These are phyloP conservation scores for Phytophthora multivora DNA, from an alignment of 352 stramenopile genomes.

Conservation along the genomic window DNA sequence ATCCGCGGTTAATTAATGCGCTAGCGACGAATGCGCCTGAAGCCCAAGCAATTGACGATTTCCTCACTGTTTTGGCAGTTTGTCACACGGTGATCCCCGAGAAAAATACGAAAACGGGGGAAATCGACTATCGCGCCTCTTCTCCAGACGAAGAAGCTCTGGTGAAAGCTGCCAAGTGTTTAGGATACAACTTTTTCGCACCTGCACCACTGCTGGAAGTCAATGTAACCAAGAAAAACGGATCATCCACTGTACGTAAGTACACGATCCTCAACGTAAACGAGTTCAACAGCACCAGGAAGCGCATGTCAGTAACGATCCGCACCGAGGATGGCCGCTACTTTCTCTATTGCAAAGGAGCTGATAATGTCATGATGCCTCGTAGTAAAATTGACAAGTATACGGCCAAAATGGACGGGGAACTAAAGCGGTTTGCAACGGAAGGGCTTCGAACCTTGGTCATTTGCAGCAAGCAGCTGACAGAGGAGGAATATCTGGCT, in stretches of 20 bases:
- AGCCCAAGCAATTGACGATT: slow-evolving; percentile 57
- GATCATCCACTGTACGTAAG: slow-evolving; percentile 24
- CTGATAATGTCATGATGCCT: slow-evolving; percentile 88
- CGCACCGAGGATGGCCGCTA: slow-evolving; percentile 51
- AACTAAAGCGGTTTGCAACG: slow-evolving; percentile 79
- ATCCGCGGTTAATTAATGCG: slow-evolving; percentile 59
- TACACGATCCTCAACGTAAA: slow-evolving; percentile 84
- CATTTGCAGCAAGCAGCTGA: slow-evolving; percentile 66
- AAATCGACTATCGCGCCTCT: slow-evolving; percentile 84
- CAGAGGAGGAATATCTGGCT: slow-evolving; percentile 52
- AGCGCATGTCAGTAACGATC: slow-evolving; percentile 98
- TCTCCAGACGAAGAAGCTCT: slow-evolving; percentile 94
- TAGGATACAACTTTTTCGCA: slow-evolving; percentile 74
- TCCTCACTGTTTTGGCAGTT: slow-evolving; percentile 71
- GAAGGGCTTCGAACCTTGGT: slow-evolving; percentile 88
- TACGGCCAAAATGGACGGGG: slow-evolving; percentile 38
- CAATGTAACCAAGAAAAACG: slow-evolving; percentile 54
- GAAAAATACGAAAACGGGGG: slow-evolving; percentile 46
- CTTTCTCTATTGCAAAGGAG: slow-evolving; percentile 77
- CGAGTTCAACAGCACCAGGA: slow-evolving; percentile 93
- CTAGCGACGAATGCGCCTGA: slow-evolving; percentile 32
- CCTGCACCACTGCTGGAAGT: slow-evolving; percentile 62
- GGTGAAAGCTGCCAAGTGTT: slow-evolving; percentile 80
- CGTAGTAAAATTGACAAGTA: slow-evolving; percentile 44
- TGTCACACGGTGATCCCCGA: slow-evolving; percentile 84